These are phyloP conservation scores for Podosphaera fusca DNA, from an alignment of 2,329 filamentous ascomycete species.

Conservation along the genomic window DNA sequence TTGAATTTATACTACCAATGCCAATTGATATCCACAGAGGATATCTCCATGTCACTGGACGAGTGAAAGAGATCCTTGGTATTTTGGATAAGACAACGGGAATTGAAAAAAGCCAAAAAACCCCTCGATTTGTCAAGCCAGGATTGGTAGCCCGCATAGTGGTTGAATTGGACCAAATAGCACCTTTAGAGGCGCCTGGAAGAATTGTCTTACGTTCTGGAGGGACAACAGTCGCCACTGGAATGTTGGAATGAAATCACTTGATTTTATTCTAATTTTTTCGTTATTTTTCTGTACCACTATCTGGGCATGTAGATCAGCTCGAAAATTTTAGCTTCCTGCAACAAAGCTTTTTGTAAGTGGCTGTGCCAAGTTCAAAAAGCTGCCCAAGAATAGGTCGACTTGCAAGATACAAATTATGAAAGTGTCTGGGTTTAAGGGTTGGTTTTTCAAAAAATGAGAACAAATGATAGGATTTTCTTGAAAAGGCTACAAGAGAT, in stretches of 20 bases:
- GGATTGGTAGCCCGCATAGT: conserved; percentile 54
- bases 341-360: too few relatives aligned
- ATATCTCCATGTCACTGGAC: conserved; percentile 53
- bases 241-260: conserved; percentile 39
- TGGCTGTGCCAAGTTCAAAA: too few relatives aligned
- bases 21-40: conserved; percentile 75
- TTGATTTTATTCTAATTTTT: neutral
- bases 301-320: too few relatives aligned
- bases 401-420: too few relatives aligned
- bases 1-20: conserved; percentile 77
- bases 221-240: conserved; percentile 71
- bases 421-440: too few relatives aligned
- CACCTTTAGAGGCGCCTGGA: conserved; percentile 60
- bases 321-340: too few relatives aligned
- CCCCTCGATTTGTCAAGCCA: conserved; percentile 62
- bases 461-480: too few relatives aligned
- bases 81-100: conserved; percentile 61
- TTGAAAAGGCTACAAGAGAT: too few relatives aligned
- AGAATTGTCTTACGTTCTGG: conserved; percentile 60
- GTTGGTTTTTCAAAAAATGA: too few relatives aligned
- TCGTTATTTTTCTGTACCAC: too few relatives aligned
- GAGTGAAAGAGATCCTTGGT: conserved; percentile 47
- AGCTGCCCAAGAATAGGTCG: too few relatives aligned
- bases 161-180: conserved; percentile 47
- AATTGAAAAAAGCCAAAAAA: conserved; percentile 41